Evolutionary conservation across 2,329 filamentous ascomycete genomes (phyloP).

Genomic region (Microascus cirrosus): DNA sequence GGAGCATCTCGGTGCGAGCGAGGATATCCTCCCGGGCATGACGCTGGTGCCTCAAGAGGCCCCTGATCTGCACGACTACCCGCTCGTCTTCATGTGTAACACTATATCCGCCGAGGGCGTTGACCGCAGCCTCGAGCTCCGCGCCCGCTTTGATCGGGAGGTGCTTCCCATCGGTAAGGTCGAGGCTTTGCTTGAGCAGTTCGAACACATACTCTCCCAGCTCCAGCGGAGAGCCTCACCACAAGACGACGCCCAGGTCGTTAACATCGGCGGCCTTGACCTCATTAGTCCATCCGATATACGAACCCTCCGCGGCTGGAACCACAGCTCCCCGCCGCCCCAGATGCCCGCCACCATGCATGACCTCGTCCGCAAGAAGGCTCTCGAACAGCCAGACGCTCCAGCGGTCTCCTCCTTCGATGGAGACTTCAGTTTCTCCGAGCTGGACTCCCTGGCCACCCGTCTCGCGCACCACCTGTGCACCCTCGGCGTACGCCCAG

Average conservation of each 20-base stretch:
- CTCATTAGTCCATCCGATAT: conserved; percentile 22
- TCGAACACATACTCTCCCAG: conserved; percentile 31
- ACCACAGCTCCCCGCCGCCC: conserved; percentile 6
- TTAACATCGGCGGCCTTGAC: conserved; percentile 23
- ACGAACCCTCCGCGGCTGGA: conserved; percentile 17
- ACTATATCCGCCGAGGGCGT: conserved; percentile 31
- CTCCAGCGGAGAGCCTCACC: conserved; percentile 32
- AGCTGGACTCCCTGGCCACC: conserved; percentile 30
- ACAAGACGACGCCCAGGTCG: conserved; percentile 15
- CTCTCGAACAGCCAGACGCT: conserved; percentile 19
- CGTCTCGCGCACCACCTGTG: conserved; percentile 26
- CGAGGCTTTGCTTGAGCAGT: conserved; percentile 37
- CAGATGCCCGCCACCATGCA: background rate
- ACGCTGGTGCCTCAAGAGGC: conserved; percentile 47
- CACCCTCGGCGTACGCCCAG: conserved; percentile 21
- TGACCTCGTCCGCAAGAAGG: background rate
- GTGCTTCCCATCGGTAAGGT: conserved; percentile 39
- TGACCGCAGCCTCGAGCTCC: conserved; percentile 34
- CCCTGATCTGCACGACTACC: conserved; percentile 46
- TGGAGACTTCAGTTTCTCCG: conserved; percentile 31
- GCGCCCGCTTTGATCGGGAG: conserved; percentile 55
- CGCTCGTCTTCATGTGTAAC: conserved; percentile 55
- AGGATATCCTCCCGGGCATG: conserved; percentile 43
- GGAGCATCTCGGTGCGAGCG: conserved; percentile 29
- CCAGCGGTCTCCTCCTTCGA: conserved; percentile 37